Evolutionary conservation across 176 grass and related monocot genomes (phyloP).

Genomic region (Tillandsia leiboldiana): DNA sequence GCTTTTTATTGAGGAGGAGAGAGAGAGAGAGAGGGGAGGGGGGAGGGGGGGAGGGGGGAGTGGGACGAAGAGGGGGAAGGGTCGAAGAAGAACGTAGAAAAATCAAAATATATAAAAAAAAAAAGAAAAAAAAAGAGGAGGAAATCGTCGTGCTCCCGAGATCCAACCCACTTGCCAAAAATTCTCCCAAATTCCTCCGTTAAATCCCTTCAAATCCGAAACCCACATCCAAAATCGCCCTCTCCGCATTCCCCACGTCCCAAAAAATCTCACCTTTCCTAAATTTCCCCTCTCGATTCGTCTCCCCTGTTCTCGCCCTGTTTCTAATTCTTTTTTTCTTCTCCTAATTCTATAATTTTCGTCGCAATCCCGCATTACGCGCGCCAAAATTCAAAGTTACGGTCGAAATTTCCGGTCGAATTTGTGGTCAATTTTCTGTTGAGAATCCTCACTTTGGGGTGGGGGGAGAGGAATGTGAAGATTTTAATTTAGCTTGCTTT

Average conservation of each 20-base stretch:
- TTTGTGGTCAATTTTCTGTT: not conserved
- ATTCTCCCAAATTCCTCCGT: not conserved
- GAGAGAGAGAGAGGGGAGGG: too few species aligned
- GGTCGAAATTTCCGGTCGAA: not conserved
- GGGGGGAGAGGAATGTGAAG: not conserved
- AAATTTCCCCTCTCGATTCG: not conserved
- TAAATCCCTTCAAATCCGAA: not conserved
- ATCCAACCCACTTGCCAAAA: not conserved
- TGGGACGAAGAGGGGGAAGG: too few species aligned
- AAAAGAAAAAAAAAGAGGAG: too few species aligned
- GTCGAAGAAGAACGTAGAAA: too few species aligned
- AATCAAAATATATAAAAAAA: too few species aligned
- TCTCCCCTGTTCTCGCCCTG: not conserved
- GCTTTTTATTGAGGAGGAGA: too few species aligned
- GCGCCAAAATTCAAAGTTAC: not conserved
- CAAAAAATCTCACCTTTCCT: constrained; percentile 1
- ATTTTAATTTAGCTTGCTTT: not conserved
- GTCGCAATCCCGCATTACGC: not conserved
- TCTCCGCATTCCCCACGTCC: not conserved
- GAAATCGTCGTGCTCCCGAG: not conserved
- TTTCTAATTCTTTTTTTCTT: not conserved
- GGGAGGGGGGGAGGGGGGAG: too few species aligned
- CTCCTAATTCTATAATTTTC: not conserved
- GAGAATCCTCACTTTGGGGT: too few species aligned
- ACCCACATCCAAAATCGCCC: not conserved